Conservation (phyloP, 108 stramenopile genomes). For the Skeletonema potamos region DNA sequence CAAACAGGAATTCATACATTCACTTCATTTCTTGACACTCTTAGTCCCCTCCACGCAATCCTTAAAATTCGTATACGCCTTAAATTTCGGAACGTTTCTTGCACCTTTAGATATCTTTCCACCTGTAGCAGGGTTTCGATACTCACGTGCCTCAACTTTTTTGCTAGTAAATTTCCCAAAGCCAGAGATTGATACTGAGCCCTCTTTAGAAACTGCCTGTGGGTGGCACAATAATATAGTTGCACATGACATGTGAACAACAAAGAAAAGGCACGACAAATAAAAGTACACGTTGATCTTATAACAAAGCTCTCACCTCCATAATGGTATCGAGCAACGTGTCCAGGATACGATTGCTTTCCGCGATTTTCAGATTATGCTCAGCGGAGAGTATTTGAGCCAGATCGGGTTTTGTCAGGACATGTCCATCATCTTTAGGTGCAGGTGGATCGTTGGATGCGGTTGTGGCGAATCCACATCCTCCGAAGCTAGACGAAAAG, state of each 20-base stretch:
- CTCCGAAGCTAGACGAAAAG: neutral
- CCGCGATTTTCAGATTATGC: neutral
- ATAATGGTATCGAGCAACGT: neutral
- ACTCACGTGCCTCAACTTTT: neutral
- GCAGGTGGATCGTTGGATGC: neutral
- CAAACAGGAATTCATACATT: neutral
- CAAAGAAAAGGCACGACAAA: neutral
- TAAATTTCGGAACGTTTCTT: neutral
- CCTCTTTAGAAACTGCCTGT: neutral
- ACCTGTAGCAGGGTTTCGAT: neutral
- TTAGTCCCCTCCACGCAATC: neutral
- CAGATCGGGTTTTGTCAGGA: neutral
- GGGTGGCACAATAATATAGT: neutral
- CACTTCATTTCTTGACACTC: neutral
- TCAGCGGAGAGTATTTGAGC: neutral
- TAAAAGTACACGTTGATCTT: neutral
- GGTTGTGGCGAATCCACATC: neutral
- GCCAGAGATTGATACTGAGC: neutral
- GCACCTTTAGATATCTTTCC: neutral
- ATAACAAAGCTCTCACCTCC: neutral
- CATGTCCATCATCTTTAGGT: neutral
- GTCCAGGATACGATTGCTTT: neutral
- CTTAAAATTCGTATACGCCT: neutral
- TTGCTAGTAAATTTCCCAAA: neutral
- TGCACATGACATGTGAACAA: conserved; percentile 1